phyloP scores from a whole-genome alignment of 345 rosid genomes.

The Rhodamnia rubescens region DNA sequence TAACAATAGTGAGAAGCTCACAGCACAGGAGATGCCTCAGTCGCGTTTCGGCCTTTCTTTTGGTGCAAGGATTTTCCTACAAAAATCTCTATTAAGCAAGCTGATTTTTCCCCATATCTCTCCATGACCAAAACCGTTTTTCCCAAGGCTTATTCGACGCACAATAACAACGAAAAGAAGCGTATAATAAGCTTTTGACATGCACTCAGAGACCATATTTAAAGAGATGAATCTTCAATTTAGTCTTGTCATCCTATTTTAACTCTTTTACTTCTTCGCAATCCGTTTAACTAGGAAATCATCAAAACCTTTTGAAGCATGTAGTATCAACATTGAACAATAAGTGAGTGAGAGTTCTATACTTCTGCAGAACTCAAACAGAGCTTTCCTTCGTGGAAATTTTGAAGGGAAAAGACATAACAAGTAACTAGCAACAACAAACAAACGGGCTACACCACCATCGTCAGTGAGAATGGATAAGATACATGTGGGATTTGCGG shows the following conservation, averaged over 20 bases:
- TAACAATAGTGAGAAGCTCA: too few species aligned
- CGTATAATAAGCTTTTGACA: background rate
- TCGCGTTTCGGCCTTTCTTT: too few species aligned
- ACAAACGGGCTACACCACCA: background rate
- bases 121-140: background rate
- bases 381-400: background rate
- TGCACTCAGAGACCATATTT: background rate
- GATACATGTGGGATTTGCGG: too few species aligned
- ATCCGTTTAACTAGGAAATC: background rate
- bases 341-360: background rate
- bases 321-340: background rate
- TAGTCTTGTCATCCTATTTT: background rate
- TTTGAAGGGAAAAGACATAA: fast-evolving
- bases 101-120: background rate
- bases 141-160: background rate
- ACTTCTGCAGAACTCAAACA: background rate
- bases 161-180: background rate
- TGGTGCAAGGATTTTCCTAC: background rate
- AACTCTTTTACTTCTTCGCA: background rate
- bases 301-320: background rate
- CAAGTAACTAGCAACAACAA: background rate
- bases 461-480: too few species aligned
- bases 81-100: background rate
- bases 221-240: background rate
- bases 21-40: too few species aligned